Evolutionary conservation across 441 rosid species (phyloP).

Genomic region (Adansonia gregorii): DNA sequence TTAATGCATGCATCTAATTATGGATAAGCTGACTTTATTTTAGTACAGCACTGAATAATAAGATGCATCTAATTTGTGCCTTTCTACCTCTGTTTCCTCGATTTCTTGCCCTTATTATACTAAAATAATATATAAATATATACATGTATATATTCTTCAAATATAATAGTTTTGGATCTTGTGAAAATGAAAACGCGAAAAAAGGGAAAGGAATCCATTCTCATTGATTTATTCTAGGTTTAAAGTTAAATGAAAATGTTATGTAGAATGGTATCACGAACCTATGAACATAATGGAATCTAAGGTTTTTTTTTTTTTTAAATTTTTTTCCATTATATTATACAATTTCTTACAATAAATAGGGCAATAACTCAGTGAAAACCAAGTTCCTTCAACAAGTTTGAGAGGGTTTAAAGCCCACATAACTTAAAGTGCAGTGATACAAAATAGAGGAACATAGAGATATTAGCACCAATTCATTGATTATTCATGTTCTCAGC

Average conservation of each 20-base stretch:
- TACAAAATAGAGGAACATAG: not conserved
- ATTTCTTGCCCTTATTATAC: not conserved
- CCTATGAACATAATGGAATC: not conserved
- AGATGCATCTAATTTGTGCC: not conserved
- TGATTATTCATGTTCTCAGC: slow-evolving; percentile 23
- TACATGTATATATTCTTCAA: not conserved
- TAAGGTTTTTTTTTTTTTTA: not conserved
- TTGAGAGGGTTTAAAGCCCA: not conserved
- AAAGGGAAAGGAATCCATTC: not conserved
- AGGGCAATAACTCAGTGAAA: too few species aligned
- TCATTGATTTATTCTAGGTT: not conserved
- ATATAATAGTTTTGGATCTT: not conserved
- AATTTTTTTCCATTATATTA: not conserved
- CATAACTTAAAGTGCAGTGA: not conserved
- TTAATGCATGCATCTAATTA: not conserved
- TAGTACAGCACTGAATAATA: not conserved
- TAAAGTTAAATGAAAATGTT: not conserved
- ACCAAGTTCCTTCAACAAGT: not conserved
- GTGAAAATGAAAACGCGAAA: not conserved
- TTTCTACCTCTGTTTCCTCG: not conserved
- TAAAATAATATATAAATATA: not conserved
- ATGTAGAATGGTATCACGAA: not conserved
- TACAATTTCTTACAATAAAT: not conserved
- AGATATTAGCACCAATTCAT: slow-evolving; percentile 13
- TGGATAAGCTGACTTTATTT: not conserved